Evolutionary conservation across 1,139 yeast genomes (phyloP), one percentile per base, ranked within the genome.

Genomic region (Yamadazyma atmosphaerica): DNA sequence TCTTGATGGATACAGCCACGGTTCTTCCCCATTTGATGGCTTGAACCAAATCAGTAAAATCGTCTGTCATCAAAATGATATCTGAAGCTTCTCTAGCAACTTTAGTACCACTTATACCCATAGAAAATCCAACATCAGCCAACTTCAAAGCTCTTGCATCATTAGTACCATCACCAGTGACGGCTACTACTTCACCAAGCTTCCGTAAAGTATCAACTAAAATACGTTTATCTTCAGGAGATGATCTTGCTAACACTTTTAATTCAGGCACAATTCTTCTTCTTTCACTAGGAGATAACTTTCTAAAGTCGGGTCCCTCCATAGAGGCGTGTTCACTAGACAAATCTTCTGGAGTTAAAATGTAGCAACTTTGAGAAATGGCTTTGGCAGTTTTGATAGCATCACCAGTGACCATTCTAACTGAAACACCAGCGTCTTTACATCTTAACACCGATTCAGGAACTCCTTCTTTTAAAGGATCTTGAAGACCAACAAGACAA

Each of bases 1-100:
- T 92, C 62, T 89, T 88, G 56, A 92, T 95, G 2, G 98, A 89
- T 25, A 85, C 83, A 14, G 95, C 86, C 45, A 94, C 98, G 38
- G 98, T 90, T 62, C 99, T 80, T 41, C 99, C 99, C 98, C 98
- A 94, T 65, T 88, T 87, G 56, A 92, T 87, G n/a, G 98, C 99
- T 61, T 88, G 88, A 36, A 92, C 98, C 60, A 92, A 92, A 40
- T 95, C 92, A 8, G 90, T 75, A 56, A 92, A 92, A 67, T 92
- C 95, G 65, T 92, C 98, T 27, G 95, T 89, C 95, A 88, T 88
- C 53, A 88, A 74, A 50, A 88, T 86, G 52, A 88, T 88, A 65
- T 88, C 96, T n/a, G 95, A 85, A 4, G 96, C 96, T 59, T 88
- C 96, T 59, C 95, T 77, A 4, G 96, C 96, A 46, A 88, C 96